phyloP scores from a whole-genome alignment of 1,284 basidiomycete species.

The Boletus mariae region DNA sequence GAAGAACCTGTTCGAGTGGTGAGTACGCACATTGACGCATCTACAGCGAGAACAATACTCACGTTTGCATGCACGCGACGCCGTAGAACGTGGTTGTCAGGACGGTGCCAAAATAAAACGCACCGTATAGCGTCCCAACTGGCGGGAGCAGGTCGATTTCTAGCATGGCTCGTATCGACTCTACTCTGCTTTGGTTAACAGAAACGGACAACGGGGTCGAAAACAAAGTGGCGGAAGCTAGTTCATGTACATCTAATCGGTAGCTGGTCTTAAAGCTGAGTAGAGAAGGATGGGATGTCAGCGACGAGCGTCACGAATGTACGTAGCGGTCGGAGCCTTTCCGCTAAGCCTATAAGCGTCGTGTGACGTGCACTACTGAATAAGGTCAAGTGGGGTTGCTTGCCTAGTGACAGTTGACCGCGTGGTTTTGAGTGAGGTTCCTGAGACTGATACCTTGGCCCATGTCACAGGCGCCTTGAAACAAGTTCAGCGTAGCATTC shows the following conservation, averaged over 20 bases:
- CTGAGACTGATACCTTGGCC: too few species aligned
- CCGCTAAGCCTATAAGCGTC: too few species aligned
- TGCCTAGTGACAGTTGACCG: too few species aligned
- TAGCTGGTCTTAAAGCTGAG: neutral
- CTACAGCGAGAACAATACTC: neutral
- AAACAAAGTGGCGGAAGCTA: neutral
- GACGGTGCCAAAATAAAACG: conserved; percentile 5
- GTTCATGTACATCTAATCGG: neutral
- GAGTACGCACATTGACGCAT: too few species aligned
- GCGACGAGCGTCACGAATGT: too few species aligned
- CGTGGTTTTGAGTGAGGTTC: too few species aligned
- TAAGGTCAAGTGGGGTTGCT: too few species aligned
- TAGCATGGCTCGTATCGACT: neutral
- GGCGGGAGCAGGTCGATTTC: neutral
- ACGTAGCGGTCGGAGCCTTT: too few species aligned
- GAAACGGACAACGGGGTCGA: neutral
- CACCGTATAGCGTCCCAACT: neutral
- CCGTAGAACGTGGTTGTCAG: conserved; percentile 10
- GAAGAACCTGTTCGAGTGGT: conserved; percentile 7
- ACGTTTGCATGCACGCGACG: conserved; percentile 18
- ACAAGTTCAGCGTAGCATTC: too few species aligned
- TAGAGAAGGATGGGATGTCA: too few species aligned
- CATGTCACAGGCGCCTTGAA: too few species aligned
- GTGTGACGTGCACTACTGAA: too few species aligned
- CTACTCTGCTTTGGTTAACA: neutral